A percentile compares a stretch with the other conserved stretches of the same genome.
These are phyloP conservation scores for Aegilops bicornis DNA, from an alignment of 176 grass and related monocot genomes.

Conservation along the genomic window DNA sequence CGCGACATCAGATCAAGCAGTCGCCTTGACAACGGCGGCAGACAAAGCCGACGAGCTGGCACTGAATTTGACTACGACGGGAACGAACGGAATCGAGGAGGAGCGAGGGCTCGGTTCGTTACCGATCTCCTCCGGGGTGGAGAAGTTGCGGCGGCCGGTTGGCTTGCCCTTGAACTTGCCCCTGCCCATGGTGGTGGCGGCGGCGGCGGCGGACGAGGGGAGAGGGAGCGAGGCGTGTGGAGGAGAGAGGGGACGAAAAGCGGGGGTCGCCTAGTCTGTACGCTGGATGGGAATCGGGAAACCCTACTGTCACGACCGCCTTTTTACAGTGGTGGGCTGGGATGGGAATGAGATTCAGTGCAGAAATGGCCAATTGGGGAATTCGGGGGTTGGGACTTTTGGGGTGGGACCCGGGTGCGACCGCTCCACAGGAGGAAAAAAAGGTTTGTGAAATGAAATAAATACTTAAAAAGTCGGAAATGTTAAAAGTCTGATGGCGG, in stretches of 20 bases:
- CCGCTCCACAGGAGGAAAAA: not conserved
- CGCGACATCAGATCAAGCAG: not conserved
- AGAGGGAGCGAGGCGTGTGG: constrained; percentile 20
- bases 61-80: not conserved
- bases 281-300: constrained; percentile 50
- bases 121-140: constrained; percentile 97
- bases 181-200: constrained; percentile 63
- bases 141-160: constrained; percentile 93
- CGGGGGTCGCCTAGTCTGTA: constrained; percentile 35
- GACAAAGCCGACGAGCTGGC: not conserved
- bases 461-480: too few relatives aligned
- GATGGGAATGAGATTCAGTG: not conserved
- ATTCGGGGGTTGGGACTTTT: not conserved
- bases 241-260: not conserved
- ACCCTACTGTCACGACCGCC: constrained; percentile 39
- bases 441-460: too few relatives aligned
- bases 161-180: constrained; percentile 99
- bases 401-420: not conserved
- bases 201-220: not conserved
- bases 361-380: not conserved
- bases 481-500: too few relatives aligned
- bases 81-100: not conserved
- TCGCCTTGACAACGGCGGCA: not conserved
- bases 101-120: constrained; percentile 2
- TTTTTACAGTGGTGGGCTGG: not conserved